Evolutionary conservation across 768 basidiomycete species (phyloP).

Genomic region (Mycena venus): DNA sequence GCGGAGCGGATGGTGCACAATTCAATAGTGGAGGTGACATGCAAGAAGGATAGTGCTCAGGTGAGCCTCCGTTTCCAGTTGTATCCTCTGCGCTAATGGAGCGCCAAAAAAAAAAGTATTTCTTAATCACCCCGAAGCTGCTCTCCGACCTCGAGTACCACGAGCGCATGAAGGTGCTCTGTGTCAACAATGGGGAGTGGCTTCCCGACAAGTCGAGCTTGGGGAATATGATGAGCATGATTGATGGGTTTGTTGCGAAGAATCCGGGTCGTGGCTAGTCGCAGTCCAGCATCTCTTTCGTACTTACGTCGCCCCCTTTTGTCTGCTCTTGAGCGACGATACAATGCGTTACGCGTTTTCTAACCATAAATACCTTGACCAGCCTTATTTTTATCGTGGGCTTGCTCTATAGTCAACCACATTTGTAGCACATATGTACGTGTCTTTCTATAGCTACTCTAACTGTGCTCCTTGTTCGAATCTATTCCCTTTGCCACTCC

Average conservation of each 20-base stretch:
- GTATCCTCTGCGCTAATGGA: no score
- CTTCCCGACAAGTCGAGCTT: slow-evolving; percentile 75
- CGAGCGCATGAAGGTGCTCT: slow-evolving; percentile 92
- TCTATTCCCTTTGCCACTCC: no score
- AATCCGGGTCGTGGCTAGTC: no score
- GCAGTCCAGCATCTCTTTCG: no score
- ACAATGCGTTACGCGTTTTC: background rate
- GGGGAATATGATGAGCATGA: slow-evolving; percentile 84
- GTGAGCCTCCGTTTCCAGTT: no score
- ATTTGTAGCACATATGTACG: background rate
- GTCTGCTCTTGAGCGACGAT: no score
- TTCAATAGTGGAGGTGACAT: slow-evolving; percentile 94
- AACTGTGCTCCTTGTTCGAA: no score
- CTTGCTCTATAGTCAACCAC: slow-evolving; percentile 1
- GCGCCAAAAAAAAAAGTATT: no score
- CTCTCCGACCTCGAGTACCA: slow-evolving; percentile 91
- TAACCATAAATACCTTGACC: slow-evolving; percentile 1
- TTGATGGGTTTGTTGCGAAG: slow-evolving; percentile 59
- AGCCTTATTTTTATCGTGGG: slow-evolving; percentile 3
- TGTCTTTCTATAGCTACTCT: no score
- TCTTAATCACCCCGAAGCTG: slow-evolving; percentile 98
- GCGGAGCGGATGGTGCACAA: slow-evolving; percentile 97
- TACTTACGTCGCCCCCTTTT: no score
- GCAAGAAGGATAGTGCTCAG: slow-evolving; percentile 90
- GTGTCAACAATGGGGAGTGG: slow-evolving; percentile 97